These are phyloP conservation scores for Sorghum bicolor DNA, from an alignment of 176 grass and related monocot species.

Conservation along the genomic window Sorghum_bicolor_NCBIv3 NC_012878.2:50577001-50577500, in stretches of 20 bases:
- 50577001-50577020: slow-evolving; percentile 19
- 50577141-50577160: slow-evolving; percentile 43
- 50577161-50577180: slow-evolving; percentile 69
- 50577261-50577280: slow-evolving; percentile 91
- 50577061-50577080: not conserved
- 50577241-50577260: slow-evolving; percentile 59
- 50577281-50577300: slow-evolving; percentile 15
- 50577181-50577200: slow-evolving; percentile 60
- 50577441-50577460: slow-evolving; percentile 79
- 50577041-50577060: not conserved
- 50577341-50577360: slow-evolving; percentile 13
- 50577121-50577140: slow-evolving; percentile 33
- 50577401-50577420: slow-evolving; percentile 99
- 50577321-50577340: not conserved
- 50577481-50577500: slow-evolving; percentile 7
- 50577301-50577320: not conserved
- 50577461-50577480: slow-evolving; percentile 55
- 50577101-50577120: slow-evolving; percentile 24
- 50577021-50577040: slow-evolving; percentile 10
- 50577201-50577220: slow-evolving; percentile 89
- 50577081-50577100: not conserved
- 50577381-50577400: slow-evolving; percentile 72
- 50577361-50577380: slow-evolving; percentile 34
- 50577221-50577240: slow-evolving; percentile 71
- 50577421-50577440: slow-evolving; percentile 81